phyloP scores from a whole-genome alignment of 495 filamentous ascomycete genomes.

The Halenospora varia region DNA sequence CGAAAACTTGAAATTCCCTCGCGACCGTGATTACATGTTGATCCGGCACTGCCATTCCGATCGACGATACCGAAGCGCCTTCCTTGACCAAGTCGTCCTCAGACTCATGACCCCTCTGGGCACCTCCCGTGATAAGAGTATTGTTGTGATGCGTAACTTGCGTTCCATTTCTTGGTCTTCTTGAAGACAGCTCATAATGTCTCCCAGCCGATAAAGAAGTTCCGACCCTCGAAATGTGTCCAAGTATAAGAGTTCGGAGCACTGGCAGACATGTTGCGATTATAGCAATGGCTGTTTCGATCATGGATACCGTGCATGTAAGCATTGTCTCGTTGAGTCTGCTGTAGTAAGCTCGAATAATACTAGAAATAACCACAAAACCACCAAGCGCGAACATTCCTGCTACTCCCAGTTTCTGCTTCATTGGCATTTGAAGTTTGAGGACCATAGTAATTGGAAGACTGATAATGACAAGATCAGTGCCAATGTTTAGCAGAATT shows the following conservation, averaged over 20 bases:
- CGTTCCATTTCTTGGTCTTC: neutral
- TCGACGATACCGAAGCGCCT: neutral
- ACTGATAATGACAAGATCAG: conserved; percentile 52
- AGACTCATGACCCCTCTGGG: neutral
- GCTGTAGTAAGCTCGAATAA: neutral
- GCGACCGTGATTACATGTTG: neutral
- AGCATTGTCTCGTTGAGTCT: neutral
- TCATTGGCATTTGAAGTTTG: conserved; percentile 48
- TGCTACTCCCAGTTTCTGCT: conserved; percentile 34
- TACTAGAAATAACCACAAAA: neutral
- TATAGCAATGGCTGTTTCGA: neutral
- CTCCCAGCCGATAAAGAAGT: neutral
- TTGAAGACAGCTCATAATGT: neutral
- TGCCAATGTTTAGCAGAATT: conserved; percentile 45
- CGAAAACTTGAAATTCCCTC: neutral
- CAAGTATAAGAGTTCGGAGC: neutral
- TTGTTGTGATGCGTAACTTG: neutral
- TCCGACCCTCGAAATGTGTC: neutral
- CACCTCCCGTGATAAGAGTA: neutral
- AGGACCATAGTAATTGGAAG: conserved; percentile 57
- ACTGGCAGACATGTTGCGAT: neutral
- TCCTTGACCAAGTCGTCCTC: neutral
- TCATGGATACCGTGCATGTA: neutral
- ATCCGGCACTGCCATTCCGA: neutral
- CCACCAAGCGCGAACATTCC: neutral